These are phyloP conservation scores for Fusarium liriodendri DNA, from an alignment of 2,329 filamentous ascomycete genomes.

Conservation along the genomic window DNA sequence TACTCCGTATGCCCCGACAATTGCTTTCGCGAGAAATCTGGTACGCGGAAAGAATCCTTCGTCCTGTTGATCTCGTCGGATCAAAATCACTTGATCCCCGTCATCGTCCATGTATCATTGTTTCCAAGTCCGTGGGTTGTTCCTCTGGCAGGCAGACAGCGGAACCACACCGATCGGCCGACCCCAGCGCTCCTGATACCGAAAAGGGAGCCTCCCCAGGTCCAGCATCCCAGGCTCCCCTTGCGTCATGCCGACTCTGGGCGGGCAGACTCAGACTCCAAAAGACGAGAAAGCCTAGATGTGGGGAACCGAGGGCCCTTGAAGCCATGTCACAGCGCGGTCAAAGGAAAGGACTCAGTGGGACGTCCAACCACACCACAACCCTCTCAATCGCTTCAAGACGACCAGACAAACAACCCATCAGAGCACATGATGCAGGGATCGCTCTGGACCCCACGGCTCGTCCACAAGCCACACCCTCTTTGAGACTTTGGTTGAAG, in stretches of 20 bases:
- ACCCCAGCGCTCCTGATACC: slow-evolving; percentile 20
- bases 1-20: neutral
- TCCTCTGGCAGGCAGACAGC: slow-evolving; percentile 16
- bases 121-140: neutral
- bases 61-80: slow-evolving; percentile 32
- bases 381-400: neutral
- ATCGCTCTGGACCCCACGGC: slow-evolving; percentile 34
- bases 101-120: neutral
- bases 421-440: slow-evolving; percentile 20
- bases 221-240: slow-evolving; percentile 27
- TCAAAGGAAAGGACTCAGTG: neutral
- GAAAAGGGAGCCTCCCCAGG: slow-evolving; percentile 17
- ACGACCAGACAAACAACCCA: slow-evolving; percentile 1
- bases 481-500: slow-evolving; percentile 29
- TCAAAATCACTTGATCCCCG: slow-evolving; percentile 23
- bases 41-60: slow-evolving; percentile 27
- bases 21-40: neutral
- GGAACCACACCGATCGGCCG: slow-evolving; percentile 39
- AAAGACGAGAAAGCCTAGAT: slow-evolving; percentile 41
- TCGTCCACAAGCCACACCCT: slow-evolving; percentile 24
- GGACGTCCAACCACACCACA: neutral
- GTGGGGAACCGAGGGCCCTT: slow-evolving; percentile 35
- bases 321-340: slow-evolving; percentile 12
- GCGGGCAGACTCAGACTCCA: slow-evolving; percentile 37
- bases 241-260: slow-evolving; percentile 41